These are phyloP conservation scores for Chaetomiaceae sp. DNA, from an alignment of 2,329 filamentous ascomycete species.

Conservation along the genomic window DNA sequence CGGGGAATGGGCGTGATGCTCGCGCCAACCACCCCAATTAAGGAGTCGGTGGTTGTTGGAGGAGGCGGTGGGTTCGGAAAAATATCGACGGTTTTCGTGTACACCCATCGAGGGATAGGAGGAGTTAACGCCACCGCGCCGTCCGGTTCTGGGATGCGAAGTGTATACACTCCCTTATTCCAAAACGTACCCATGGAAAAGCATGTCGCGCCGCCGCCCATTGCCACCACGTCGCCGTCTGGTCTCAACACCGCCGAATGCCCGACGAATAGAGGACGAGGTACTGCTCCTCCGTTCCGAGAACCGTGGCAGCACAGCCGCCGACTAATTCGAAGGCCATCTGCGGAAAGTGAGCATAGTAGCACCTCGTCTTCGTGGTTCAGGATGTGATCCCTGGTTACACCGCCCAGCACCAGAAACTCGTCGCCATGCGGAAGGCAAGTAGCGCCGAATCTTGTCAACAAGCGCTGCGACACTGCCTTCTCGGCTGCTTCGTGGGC, in stretches of 20 bases:
- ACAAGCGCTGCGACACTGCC: slow-evolving; percentile 14
- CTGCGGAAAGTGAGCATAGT: slow-evolving; percentile 30
- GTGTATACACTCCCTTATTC: slow-evolving; percentile 56
- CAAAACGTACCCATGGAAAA: slow-evolving; percentile 88
- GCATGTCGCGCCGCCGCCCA: slow-evolving; percentile 79
- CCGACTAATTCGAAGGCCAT: slow-evolving; percentile 27
- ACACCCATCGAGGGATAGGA: slow-evolving; percentile 10
- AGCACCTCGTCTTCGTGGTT: slow-evolving; percentile 47
- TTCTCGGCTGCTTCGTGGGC: neutral
- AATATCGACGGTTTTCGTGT: slow-evolving; percentile 21
- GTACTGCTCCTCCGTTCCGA: neutral
- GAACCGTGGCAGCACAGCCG: slow-evolving; percentile 4
- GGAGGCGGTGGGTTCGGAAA: slow-evolving; percentile 12
- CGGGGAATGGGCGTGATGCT: slow-evolving; percentile 41
- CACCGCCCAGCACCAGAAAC: slow-evolving; percentile 39
- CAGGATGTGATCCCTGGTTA: slow-evolving; percentile 37
- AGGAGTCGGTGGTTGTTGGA: neutral
- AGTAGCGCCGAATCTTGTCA: slow-evolving; percentile 40
- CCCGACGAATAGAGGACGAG: slow-evolving; percentile 65
- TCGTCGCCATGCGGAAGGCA: slow-evolving; percentile 26
- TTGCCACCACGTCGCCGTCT: slow-evolving; percentile 49
- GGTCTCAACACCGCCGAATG: slow-evolving; percentile 48
- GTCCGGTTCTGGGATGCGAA: slow-evolving; percentile 23
- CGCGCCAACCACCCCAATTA: neutral
- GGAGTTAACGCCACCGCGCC: neutral